Evolutionary conservation across 345 rosid species (phyloP).

Genomic region (Melaleuca quinquenervia): DNA sequence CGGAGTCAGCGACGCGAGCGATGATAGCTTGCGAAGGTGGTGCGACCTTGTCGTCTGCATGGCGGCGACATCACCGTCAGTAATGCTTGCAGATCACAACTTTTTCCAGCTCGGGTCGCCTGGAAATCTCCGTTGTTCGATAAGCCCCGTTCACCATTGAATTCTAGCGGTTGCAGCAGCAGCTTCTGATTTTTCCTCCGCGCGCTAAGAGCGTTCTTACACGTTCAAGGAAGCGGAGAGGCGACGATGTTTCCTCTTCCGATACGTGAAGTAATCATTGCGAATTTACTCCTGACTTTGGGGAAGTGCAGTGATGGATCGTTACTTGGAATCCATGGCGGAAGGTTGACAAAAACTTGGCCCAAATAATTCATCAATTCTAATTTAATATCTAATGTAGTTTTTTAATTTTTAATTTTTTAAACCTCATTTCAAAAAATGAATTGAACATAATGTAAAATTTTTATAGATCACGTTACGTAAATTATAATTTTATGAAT

Average conservation of each 20-base stretch:
- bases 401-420: too few relatives aligned
- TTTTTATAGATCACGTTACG: too few relatives aligned
- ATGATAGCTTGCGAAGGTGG: neutral
- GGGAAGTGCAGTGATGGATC: too few relatives aligned
- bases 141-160: neutral
- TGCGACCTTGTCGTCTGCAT: neutral
- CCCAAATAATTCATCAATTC: too few relatives aligned
- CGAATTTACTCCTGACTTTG: too few relatives aligned
- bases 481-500: too few relatives aligned
- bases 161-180: neutral
- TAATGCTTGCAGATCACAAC: neutral
- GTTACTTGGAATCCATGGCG: neutral
- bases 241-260: too few relatives aligned
- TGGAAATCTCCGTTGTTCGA: neutral
- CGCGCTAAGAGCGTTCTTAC: neutral
- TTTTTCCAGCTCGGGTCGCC: neutral
- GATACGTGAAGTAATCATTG: too few relatives aligned
- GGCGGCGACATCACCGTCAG: neutral
- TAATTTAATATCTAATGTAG: too few relatives aligned
- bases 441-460: too few relatives aligned
- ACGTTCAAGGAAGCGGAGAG: too few relatives aligned
- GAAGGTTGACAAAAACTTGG: neutral
- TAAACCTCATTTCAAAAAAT: too few relatives aligned
- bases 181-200: neutral
- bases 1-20: neutral